phyloP scores from a whole-genome alignment of 805 yeast genomes.

The Pichia nanzhaoensis region DNA sequence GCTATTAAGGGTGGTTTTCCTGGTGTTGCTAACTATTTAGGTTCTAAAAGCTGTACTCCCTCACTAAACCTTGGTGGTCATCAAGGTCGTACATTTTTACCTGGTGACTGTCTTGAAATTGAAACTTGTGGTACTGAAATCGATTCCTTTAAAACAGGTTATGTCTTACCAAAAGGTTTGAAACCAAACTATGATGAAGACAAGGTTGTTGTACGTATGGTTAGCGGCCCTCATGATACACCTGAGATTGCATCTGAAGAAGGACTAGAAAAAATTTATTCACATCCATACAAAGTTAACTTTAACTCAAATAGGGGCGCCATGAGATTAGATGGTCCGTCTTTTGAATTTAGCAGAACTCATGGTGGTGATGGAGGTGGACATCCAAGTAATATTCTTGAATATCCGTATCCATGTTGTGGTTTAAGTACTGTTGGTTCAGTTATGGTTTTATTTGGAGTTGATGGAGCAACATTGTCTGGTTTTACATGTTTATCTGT shows the following conservation, averaged over 20 bases:
- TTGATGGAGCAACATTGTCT: conserved; percentile 28
- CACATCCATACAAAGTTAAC: conserved; percentile 19
- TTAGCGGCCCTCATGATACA: conserved; percentile 29
- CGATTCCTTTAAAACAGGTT: conserved; percentile 11
- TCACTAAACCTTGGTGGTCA: conserved; percentile 26
- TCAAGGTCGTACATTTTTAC: conserved; percentile 25
- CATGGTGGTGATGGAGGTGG: conserved; percentile 29
- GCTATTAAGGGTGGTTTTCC: conserved; percentile 29
- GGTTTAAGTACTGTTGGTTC: conserved; percentile 27
- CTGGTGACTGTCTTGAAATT: conserved; percentile 27
- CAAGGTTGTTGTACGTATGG: conserved; percentile 16
- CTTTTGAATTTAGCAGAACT: conserved; percentile 18
- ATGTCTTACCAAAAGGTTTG: conserved; percentile 15
- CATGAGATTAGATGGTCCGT: conserved; percentile 26
- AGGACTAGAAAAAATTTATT: conserved; percentile 21
- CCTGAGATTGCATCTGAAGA: conserved; percentile 23
- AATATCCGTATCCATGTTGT: conserved; percentile 26
- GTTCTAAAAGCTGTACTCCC: conserved; percentile 28
- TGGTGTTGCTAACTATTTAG: conserved; percentile 25
- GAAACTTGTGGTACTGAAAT: not conserved
- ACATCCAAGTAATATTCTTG: conserved; percentile 27
- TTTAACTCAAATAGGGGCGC: conserved; percentile 30
- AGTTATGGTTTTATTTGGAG: conserved; percentile 22
- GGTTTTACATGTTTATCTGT: conserved; percentile 26
- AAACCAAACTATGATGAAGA: conserved; percentile 15